Conservation (phyloP, 1,284 basidiomycete genomes). For the Ganoderma sp. region DNA sequence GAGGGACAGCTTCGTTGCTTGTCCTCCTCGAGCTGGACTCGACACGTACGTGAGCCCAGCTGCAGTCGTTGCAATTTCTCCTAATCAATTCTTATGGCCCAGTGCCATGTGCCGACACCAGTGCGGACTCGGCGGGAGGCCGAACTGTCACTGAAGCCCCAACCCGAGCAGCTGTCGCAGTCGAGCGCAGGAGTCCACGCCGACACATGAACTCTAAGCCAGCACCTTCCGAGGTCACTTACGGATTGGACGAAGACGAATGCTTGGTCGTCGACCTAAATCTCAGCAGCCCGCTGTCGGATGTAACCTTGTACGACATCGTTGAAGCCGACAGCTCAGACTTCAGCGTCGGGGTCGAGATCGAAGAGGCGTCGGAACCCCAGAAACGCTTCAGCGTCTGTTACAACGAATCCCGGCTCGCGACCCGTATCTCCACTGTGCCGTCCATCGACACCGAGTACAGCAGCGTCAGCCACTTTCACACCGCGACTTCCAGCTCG, state of each 20-base stretch:
- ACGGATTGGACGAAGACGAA: background rate
- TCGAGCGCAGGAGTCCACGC: background rate
- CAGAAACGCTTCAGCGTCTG: background rate
- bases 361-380: conserved; percentile 7
- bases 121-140: background rate
- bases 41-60: background rate
- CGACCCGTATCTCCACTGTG: background rate
- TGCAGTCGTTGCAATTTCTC: background rate
- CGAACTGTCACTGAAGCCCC: background rate
- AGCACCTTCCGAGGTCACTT: background rate
- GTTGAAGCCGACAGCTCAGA: conserved; percentile 1
- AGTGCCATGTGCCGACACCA: background rate
- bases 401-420: background rate
- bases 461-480: conserved; percentile 8
- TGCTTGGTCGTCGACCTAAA: background rate
- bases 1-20: conserved; percentile 7
- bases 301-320: conserved; percentile 6
- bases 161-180: no score
- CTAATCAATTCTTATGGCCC: background rate
- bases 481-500: background rate
- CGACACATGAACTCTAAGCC: background rate
- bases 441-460: conserved; percentile 5
- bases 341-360: conserved; percentile 16
- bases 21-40: conserved; percentile 4
- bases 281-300: background rate